phyloP scores from a whole-genome alignment of 2,329 filamentous ascomycete species.

The Chlorencoelia australis region DNA sequence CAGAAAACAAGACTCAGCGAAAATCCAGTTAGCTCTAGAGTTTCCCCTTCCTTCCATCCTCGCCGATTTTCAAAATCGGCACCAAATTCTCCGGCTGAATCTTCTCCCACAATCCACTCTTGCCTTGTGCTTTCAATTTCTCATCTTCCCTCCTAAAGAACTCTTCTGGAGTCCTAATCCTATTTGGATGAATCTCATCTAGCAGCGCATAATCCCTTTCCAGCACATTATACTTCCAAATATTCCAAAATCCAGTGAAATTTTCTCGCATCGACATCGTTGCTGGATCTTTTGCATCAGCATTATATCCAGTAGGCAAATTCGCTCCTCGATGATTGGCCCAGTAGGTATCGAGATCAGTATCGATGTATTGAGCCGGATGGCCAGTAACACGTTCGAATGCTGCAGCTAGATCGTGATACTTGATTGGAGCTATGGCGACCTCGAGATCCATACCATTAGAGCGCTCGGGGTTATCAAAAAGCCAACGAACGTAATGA shows the following conservation, averaged over 20 bases:
- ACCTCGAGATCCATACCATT: conserved; percentile 37
- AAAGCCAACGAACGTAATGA: conserved; percentile 37
- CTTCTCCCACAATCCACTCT: conserved; percentile 28
- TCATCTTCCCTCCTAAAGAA: conserved; percentile 36
- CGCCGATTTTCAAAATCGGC: conserved; percentile 22
- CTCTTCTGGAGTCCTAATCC: conserved; percentile 39
- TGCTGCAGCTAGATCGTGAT: conserved; percentile 31
- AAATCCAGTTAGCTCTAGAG: no score
- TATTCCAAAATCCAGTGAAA: conserved; percentile 41
- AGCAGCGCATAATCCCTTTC: conserved; percentile 38
- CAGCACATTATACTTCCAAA: conserved; percentile 35
- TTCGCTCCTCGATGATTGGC: conserved; percentile 15
- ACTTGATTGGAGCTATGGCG: conserved; percentile 33
- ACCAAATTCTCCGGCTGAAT: conserved; percentile 19
- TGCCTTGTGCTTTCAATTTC: conserved; percentile 22
- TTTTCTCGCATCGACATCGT: conserved; percentile 35
- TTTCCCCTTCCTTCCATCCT: conserved; percentile 21
- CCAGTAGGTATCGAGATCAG: conserved; percentile 29
- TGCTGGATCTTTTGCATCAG: conserved; percentile 27
- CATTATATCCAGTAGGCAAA: conserved; percentile 28
- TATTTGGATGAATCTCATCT: conserved; percentile 40
- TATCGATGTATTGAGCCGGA: conserved; percentile 32
- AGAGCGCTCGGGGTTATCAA: conserved; percentile 34
- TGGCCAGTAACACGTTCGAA: conserved; percentile 35
- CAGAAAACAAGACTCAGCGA: no score